Conservation (phyloP, 1,284 basidiomycete genomes). For the Fomitiporia mediterranea region DNA sequence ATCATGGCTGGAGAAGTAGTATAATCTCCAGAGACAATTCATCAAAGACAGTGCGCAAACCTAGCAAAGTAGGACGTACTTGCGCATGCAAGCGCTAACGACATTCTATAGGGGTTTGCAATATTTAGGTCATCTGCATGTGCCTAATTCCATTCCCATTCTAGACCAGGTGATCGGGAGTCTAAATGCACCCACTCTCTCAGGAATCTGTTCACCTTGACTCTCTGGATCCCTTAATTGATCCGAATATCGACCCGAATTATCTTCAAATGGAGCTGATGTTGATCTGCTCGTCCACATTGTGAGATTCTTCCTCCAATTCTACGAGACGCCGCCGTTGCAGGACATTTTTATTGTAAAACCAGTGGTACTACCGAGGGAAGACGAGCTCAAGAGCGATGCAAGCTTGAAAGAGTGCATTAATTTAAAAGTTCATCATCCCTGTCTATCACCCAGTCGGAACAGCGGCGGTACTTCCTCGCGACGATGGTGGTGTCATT, state of each 20-base stretch:
- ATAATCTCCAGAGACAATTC: neutral
- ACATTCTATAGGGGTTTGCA: neutral
- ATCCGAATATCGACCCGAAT: slow-evolving; percentile 22
- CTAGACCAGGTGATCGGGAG: slow-evolving; percentile 17
- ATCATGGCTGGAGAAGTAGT: slow-evolving; percentile 6
- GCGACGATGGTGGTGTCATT: slow-evolving; percentile 47
- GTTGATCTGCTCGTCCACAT: slow-evolving; percentile 20
- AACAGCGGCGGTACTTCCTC: slow-evolving; percentile 47
- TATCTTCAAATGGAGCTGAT: slow-evolving; percentile 19
- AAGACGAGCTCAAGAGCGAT: neutral
- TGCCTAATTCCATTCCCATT: neutral
- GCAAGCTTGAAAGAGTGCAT: slow-evolving; percentile 2
- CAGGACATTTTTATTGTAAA: neutral
- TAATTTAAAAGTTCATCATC: neutral
- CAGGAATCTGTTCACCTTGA: slow-evolving; percentile 22
- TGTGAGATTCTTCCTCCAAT: slow-evolving; percentile 15
- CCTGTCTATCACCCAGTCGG: slow-evolving; percentile 28
- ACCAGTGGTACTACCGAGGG: slow-evolving; percentile 12
- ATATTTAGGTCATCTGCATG: neutral
- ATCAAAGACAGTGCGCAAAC: neutral
- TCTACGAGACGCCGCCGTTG: slow-evolving; percentile 12
- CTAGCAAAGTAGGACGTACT: neutral
- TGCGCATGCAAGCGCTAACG: neutral
- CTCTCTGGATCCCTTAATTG: slow-evolving; percentile 19
- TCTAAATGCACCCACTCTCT: slow-evolving; percentile 22